A percentile compares a stretch with the other conserved stretches of the same genome.
phyloP scores from a whole-genome alignment of 1,139 yeast genomes.

The Yamadazyma dushanensis region DNA sequence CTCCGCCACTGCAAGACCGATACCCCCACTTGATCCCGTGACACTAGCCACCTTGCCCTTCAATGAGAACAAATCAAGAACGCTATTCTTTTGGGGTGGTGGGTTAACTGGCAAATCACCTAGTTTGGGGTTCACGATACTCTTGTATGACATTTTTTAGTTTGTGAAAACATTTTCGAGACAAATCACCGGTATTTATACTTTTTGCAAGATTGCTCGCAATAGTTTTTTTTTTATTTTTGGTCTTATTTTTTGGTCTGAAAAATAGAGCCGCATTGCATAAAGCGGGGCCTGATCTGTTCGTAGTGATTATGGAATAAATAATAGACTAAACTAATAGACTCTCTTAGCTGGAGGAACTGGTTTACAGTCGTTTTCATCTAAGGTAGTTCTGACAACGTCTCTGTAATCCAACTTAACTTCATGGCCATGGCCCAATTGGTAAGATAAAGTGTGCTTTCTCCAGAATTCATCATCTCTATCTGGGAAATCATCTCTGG shows the following conservation, averaged over 20 bases:
- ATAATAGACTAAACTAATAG: conserved; percentile 57
- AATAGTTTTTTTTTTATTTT: too few species aligned
- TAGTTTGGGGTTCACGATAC: conserved; percentile 24
- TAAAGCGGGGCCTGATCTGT: too few species aligned
- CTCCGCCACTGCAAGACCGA: conserved; percentile 53
- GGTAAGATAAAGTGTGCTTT: conserved; percentile 97
- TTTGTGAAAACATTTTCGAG: too few species aligned
- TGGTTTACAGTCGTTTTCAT: conserved; percentile 88
- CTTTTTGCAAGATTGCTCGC: conserved; percentile 1
- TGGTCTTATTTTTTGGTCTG: too few species aligned
- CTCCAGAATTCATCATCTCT: conserved; percentile 98
- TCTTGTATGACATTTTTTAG: conserved; percentile 17
- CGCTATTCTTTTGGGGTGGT: conserved; percentile 30
- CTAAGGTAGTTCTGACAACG: conserved; percentile 82
- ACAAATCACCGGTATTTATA: background rate
- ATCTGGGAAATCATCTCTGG: conserved; percentile 95
- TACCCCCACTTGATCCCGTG: conserved; percentile 86
- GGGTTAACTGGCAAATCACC: conserved; percentile 31
- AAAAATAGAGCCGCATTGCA: too few species aligned
- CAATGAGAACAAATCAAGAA: conserved; percentile 57
- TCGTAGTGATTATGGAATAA: too few species aligned
- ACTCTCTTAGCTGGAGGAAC: conserved; percentile 98
- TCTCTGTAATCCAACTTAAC: conserved; percentile 83
- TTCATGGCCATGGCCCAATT: conserved; percentile 65
- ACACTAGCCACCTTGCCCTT: conserved; percentile 88